phyloP scores from a whole-genome alignment of 352 stramenopile genomes.

The Globisporangium spinosum region DNA sequence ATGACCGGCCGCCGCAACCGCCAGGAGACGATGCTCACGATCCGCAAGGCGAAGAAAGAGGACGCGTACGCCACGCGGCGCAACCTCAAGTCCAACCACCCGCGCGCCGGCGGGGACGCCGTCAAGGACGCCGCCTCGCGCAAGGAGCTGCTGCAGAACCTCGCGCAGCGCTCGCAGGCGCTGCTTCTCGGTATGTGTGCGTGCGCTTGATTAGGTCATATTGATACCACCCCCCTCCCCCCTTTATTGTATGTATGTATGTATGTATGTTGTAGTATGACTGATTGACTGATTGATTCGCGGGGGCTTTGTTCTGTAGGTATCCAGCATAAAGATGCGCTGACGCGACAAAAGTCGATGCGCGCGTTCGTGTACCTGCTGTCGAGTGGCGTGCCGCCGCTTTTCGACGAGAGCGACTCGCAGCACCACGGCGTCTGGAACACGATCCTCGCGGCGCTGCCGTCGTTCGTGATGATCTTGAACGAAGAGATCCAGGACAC shows the following conservation, averaged over 20 bases:
- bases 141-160: slow-evolving; percentile 73
- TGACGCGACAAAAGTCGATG: slow-evolving; percentile 81
- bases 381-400: slow-evolving; percentile 76
- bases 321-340: slow-evolving; percentile 71
- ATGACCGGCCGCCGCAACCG: slow-evolving; percentile 79
- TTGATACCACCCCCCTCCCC: no score
- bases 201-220: not conserved
- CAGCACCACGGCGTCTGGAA: slow-evolving; percentile 78
- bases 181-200: slow-evolving; percentile 51
- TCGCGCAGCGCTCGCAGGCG: slow-evolving; percentile 73
- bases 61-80: slow-evolving; percentile 83
- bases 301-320: slow-evolving; percentile 23
- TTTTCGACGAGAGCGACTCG: slow-evolving; percentile 82
- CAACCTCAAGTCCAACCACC: slow-evolving; percentile 82
- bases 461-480: slow-evolving; percentile 76
- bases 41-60: slow-evolving; percentile 88
- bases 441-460: slow-evolving; percentile 77
- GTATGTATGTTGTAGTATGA: not conserved
- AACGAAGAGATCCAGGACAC: slow-evolving; percentile 62
- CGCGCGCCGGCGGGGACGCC: slow-evolving; percentile 22
- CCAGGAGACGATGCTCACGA: slow-evolving; percentile 83
- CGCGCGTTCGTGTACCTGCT: slow-evolving; percentile 85
- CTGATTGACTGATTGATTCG: not conserved
- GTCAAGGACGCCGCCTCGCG: slow-evolving; percentile 35
- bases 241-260: not conserved